These are phyloP conservation scores for Athelia sp. DNA, from an alignment of 1,284 basidiomycete species.

Conservation along the genomic window DNA sequence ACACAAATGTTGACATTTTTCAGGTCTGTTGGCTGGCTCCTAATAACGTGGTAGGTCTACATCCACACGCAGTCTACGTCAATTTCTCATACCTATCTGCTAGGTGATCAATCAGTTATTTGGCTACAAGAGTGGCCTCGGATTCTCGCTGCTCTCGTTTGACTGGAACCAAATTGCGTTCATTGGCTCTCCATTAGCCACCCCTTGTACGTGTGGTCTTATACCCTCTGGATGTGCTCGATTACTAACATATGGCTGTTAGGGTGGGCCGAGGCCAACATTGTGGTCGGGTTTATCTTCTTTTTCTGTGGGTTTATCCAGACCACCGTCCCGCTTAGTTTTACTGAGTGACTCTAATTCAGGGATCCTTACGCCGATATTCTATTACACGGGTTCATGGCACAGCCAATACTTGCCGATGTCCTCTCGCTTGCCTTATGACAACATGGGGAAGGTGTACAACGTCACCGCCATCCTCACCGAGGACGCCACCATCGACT, in stretches of 20 bases:
- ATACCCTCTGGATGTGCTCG: background rate
- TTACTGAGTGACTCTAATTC: conserved; percentile 22
- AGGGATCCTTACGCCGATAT: conserved; percentile 68
- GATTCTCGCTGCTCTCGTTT: conserved; percentile 39
- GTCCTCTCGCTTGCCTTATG: conserved; percentile 52
- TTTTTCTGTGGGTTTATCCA: conserved; percentile 46
- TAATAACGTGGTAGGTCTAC: conserved; percentile 33
- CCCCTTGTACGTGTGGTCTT: conserved; percentile 8
- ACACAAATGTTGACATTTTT: conserved; percentile 23
- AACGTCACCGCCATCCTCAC: conserved; percentile 53
- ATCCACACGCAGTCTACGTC: background rate
- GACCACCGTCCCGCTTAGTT: conserved; percentile 20
- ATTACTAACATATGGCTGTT: background rate
- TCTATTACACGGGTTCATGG: conserved; percentile 52
- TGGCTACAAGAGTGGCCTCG: conserved; percentile 17
- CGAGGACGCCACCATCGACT: conserved; percentile 44
- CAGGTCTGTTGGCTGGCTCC: conserved; percentile 69
- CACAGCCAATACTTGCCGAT: conserved; percentile 48
- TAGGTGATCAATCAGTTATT: conserved; percentile 9
- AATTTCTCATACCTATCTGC: too few species aligned
- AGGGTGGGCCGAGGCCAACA: conserved; percentile 52
- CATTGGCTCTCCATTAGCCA: conserved; percentile 44
- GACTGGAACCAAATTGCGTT: conserved; percentile 44
- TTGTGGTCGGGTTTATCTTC: conserved; percentile 50
- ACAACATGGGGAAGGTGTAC: conserved; percentile 51